Percentiles rank a stretch among this genome's conserved stretches.
These are phyloP conservation scores for Diplodia corticola DNA, from an alignment of 2,329 filamentous ascomycete species.

Conservation along the genomic window DNA sequence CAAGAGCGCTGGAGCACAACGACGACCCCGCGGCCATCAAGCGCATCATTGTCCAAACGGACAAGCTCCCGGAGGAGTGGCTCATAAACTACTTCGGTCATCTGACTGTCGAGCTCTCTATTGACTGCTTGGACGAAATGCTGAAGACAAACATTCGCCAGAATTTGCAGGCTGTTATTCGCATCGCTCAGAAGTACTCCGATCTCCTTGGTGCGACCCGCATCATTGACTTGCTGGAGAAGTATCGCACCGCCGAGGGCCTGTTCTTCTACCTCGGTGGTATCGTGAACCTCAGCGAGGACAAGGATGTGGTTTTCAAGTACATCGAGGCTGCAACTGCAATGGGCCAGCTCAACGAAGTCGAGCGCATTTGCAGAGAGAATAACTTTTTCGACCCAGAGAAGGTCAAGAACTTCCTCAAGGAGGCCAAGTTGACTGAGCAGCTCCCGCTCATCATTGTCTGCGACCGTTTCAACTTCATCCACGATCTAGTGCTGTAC, in stretches of 20 bases:
- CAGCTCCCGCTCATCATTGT: constrained; percentile 97
- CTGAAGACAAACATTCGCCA: constrained; percentile 94
- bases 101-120: constrained; percentile 89
- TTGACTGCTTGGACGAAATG: constrained; percentile 96
- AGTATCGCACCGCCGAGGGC: constrained; percentile 95
- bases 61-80: constrained; percentile 90
- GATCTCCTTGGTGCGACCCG: constrained; percentile 86
- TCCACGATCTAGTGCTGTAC: constrained; percentile 93
- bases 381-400: constrained; percentile 85
- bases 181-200: constrained; percentile 96
- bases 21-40: constrained; percentile 89
- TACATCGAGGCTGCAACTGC: constrained; percentile 96
- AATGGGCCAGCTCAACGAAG: constrained; percentile 91
- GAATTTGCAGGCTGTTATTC: constrained; percentile 91
- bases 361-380: constrained; percentile 95
- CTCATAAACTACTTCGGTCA: constrained; percentile 89
- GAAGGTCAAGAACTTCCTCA: constrained; percentile 99
- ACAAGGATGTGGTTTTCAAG: constrained; percentile 96
- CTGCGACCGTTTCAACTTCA: constrained; percentile 98
- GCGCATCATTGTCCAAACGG: constrained; percentile 80
- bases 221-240: constrained; percentile 92
- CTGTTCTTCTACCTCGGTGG: constrained; percentile 98
- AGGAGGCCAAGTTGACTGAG: constrained; percentile 89
- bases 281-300: constrained; percentile 95
- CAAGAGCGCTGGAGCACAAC: constrained; percentile 82